These are phyloP conservation scores for Tolypocladium paradoxum DNA, from an alignment of 2,329 filamentous ascomycete genomes.

Conservation along the genomic window DNA sequence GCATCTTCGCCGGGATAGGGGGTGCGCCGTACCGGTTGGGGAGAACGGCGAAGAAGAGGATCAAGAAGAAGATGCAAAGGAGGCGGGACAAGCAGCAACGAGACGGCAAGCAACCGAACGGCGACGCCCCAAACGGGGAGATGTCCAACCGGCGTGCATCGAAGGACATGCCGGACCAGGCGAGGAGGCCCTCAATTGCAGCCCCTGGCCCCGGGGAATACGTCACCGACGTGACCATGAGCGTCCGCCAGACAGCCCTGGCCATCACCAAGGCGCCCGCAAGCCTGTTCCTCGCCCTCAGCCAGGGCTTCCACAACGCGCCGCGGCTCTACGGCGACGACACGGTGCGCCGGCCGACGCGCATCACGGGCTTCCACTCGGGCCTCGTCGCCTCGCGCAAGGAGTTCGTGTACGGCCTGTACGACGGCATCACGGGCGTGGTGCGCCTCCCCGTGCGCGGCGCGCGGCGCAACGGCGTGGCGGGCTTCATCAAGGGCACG, in stretches of 20 bases:
- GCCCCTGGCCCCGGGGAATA: slow-evolving; percentile 21
- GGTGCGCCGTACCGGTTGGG: slow-evolving; percentile 52
- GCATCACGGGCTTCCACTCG: slow-evolving; percentile 54
- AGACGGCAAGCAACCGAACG: slow-evolving; percentile 11
- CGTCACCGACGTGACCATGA: slow-evolving; percentile 38
- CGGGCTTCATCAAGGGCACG: slow-evolving; percentile 40
- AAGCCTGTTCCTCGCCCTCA: slow-evolving; percentile 48
- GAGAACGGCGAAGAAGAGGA: slow-evolving; percentile 43
- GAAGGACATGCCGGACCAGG: neutral
- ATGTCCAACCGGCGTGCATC: neutral
- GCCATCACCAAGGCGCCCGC: slow-evolving; percentile 48
- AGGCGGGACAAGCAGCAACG: slow-evolving; percentile 35
- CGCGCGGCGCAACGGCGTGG: slow-evolving; percentile 39
- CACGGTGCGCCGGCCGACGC: slow-evolving; percentile 52
- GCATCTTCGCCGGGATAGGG: slow-evolving; percentile 51
- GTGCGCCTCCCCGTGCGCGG: slow-evolving; percentile 48
- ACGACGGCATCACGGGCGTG: slow-evolving; percentile 54
- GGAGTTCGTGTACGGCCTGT: slow-evolving; percentile 53
- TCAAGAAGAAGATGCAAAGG: slow-evolving; percentile 30
- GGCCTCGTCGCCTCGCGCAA: slow-evolving; percentile 49
- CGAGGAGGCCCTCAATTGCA: slow-evolving; percentile 2
- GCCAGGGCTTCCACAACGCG: slow-evolving; percentile 61
- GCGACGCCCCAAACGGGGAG: neutral
- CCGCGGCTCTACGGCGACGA: slow-evolving; percentile 60
- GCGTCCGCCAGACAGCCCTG: slow-evolving; percentile 36